Evolutionary conservation across 225 moss, liverwort and hornwort genomes (phyloP), one percentile per base, ranked within the genome.

Genomic region (Pseudisothecium myosuroides): DNA sequence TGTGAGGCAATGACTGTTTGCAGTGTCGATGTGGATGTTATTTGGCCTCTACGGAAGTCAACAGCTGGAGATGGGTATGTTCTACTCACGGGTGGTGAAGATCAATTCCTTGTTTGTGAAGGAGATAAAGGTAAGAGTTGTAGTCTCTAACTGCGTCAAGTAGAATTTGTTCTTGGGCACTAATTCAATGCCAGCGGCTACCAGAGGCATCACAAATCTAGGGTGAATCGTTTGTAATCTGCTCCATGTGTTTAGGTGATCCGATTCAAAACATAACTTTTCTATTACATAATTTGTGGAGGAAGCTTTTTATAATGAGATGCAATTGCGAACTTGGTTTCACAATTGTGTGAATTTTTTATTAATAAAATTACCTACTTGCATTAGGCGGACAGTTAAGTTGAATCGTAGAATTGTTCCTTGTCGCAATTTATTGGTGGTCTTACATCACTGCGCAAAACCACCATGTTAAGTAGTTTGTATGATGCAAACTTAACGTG

Each of bases 21-120:
- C 88, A 94, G 94, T 92, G 90, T 92, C 94, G 61, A 84, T 90
- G 84, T 94, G 94, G 94, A 91, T 93, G 93, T 65, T 94, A 59
- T 89, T 90, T 89, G 89, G 93, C 60, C 89, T 93, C 45, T 93
- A 91, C 71, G 93, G 94, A 88, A 90, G 83, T 84, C 93, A 94
- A 71, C 78, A 91, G 85, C 61, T 94, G 75, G 94, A 94, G 90
- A 94, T 94, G 92, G 94, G 94, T 80, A 90, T 89, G 90, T 91
- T 85, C 50, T 93, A 93, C 85, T 93, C 94, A 55, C 90, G 94
- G 83, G 89, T 94, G 85, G 71, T 90, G 52, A 88, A 86, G 83
- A 64, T 86, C 11, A 91, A 93, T 88, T 90, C 93, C 19, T 82
- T 94, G 13, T 90, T 94, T 83, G 94, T 93, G 87, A 93, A 94